These are phyloP conservation scores for Plantago ovata DNA, from an alignment of 257 asterid genomes.

Conservation along the genomic window DNA sequence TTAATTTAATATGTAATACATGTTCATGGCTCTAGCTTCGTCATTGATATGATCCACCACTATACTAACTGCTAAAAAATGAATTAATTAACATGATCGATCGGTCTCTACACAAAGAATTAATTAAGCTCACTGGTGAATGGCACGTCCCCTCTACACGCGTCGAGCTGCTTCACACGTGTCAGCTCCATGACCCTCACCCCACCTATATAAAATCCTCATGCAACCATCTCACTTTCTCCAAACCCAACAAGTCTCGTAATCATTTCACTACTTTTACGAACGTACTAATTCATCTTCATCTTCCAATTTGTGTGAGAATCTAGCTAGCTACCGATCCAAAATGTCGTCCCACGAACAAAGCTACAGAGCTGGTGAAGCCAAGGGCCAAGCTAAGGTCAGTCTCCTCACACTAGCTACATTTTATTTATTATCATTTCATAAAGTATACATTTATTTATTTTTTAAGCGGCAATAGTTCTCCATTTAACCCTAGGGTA, in stretches of 20 bases:
- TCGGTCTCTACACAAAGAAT: too few species aligned
- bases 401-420: neutral
- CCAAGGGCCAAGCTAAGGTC: constrained; percentile 83
- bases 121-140: neutral
- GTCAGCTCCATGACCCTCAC: constrained; percentile 26
- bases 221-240: constrained; percentile 1
- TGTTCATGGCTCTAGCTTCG: too few species aligned
- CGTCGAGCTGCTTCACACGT: constrained; percentile 47
- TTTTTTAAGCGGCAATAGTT: too few species aligned
- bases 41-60: too few species aligned
- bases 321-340: too few species aligned
- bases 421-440: neutral
- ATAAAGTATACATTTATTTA: too few species aligned
- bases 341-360: constrained; percentile 64
- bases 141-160: constrained; percentile 57
- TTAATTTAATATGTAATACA: too few species aligned
- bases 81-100: too few species aligned
- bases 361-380: constrained; percentile 66
- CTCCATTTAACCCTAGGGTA: too few species aligned
- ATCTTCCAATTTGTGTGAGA: too few species aligned
- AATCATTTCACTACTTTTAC: neutral
- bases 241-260: neutral
- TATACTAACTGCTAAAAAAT: too few species aligned
- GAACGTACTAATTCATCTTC: neutral
- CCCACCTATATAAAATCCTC: neutral